Base-by-base conservation (phyloP, 257 asterid species). In the Salvia rosmarinus region DNA sequence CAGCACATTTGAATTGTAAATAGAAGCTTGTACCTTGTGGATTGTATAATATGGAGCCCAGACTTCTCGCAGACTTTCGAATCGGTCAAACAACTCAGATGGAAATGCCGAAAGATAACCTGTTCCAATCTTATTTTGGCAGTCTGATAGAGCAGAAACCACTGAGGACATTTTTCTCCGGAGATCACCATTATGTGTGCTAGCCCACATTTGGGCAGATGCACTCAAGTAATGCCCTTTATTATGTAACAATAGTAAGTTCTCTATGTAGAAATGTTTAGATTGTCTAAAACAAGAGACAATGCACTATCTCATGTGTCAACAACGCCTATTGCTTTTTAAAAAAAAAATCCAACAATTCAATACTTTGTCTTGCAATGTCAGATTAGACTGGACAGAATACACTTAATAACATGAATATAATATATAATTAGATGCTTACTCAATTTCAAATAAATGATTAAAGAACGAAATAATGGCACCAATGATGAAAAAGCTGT, bases 21-120 rank as follows among this genome's bases (percentile, higher is more conserved):
- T 43, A 68, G 49, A 71, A 42, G 21, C 65, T 61, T 72, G 21
- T 68, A 94, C 99, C 99, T 94, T 94, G 88, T 94, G 98, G 49
- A 91, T 88, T 8, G 98, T 91, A 74, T 91, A 94, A 80, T 94
- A 94, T 3, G 98, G 98, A 39, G 98, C 97, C 98, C 98, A 93
- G n/a, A 93, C 98, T 54, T 78, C 63, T 68, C 75, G 13, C 62
- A 93, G 56, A 61, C 86, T 83, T 78, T 90, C 98, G 70, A 90
- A 79, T 0, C 89, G 88, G 68, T 93, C 96, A 39, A 93, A 93
- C 50, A 77, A 61, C 17, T 90, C 96, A 2, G 95, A 58, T n/a
- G 98, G 97, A 66, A 93, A 93, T 42, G 97, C 98, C 1, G 97
- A 89, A 76, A 93, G 96, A 82, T 93, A 93, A 0, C 98, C 98